Evolutionary conservation across 2,329 filamentous ascomycete species (phyloP).

Genomic region (Dendryphion nanum): DNA sequence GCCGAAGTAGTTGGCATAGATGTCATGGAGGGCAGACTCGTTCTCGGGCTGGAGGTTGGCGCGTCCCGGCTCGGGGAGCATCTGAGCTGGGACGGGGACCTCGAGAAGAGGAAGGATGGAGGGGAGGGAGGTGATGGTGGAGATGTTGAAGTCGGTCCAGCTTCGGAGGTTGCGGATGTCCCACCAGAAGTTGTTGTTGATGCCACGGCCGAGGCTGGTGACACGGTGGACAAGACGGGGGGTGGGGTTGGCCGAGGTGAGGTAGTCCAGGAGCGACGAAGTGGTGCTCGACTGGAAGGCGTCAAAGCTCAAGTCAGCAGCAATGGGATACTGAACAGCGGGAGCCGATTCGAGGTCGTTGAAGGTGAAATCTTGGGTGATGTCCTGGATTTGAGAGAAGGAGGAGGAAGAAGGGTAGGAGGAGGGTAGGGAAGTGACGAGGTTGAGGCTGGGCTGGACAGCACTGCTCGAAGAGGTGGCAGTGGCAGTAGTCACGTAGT

Average conservation of each 20-base stretch:
- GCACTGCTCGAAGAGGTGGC: slow-evolving; percentile 36
- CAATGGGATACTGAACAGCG: slow-evolving; percentile 45
- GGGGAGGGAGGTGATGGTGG: slow-evolving; percentile 69
- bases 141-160: slow-evolving; percentile 77
- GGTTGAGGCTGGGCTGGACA: slow-evolving; percentile 34
- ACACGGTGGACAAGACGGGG: slow-evolving; percentile 79
- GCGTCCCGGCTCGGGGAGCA: slow-evolving; percentile 59
- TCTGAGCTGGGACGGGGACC: slow-evolving; percentile 56
- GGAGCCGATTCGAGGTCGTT: slow-evolving; percentile 37
- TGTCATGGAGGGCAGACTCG: slow-evolving; percentile 70
- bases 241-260: slow-evolving; percentile 77
- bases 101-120: slow-evolving; percentile 70
- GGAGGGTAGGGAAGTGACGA: slow-evolving; percentile 39
- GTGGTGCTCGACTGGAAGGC: slow-evolving; percentile 41
- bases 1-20: slow-evolving; percentile 76
- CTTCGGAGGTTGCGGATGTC: slow-evolving; percentile 83
- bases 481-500: slow-evolving; percentile 53
- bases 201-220: slow-evolving; percentile 66
- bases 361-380: slow-evolving; percentile 33
- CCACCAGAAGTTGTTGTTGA: slow-evolving; percentile 90
- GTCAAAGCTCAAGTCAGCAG: slow-evolving; percentile 41
- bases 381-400: slow-evolving; percentile 31
- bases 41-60: slow-evolving; percentile 72
- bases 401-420: slow-evolving; percentile 29
- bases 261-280: slow-evolving; percentile 74